Evolutionary conservation across 257 asterid genomes (phyloP).

Genomic region (Nicotiana noctiflora): DNA sequence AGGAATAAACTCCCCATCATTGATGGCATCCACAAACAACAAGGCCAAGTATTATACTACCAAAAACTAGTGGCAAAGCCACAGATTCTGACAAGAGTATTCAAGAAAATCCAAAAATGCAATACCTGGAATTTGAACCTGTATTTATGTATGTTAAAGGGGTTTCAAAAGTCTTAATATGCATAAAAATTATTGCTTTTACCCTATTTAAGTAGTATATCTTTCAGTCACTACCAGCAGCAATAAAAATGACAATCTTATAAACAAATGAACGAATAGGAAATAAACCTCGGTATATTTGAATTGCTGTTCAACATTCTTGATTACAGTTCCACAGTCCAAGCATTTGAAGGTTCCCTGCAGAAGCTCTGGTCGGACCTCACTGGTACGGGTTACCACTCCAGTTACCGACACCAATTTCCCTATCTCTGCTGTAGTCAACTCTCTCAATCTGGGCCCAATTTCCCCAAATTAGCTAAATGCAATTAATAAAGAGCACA

Average conservation of each 20-base stretch:
- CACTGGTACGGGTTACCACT: constrained; percentile 91
- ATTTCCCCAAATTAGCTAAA: neutral
- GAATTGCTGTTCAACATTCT: constrained; percentile 86
- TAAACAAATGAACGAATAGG: neutral
- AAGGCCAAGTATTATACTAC: neutral
- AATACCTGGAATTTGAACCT: too few species aligned
- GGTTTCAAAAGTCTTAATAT: too few species aligned
- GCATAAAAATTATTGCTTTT: too few species aligned
- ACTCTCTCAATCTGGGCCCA: constrained; percentile 56
- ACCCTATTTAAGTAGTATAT: too few species aligned
- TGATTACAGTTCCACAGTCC: constrained; percentile 70
- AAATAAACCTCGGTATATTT: constrained; percentile 83
- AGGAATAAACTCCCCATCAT: neutral
- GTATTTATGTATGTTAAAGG: too few species aligned
- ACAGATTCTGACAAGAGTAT: too few species aligned
- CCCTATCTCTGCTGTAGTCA: constrained; percentile 81
- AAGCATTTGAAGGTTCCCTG: constrained; percentile 87
- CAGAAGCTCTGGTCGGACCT: constrained; percentile 94
- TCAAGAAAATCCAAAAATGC: too few species aligned
- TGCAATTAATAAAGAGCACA: neutral
- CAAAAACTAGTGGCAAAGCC: neutral
- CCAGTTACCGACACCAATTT: constrained; percentile 89
- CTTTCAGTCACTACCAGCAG: too few species aligned
- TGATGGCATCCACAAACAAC: neutral
- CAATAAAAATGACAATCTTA: too few species aligned